Base-by-base conservation (phyloP, 2,329 filamentous ascomycete species). In the Pyrenochaeta sp. region DNA sequence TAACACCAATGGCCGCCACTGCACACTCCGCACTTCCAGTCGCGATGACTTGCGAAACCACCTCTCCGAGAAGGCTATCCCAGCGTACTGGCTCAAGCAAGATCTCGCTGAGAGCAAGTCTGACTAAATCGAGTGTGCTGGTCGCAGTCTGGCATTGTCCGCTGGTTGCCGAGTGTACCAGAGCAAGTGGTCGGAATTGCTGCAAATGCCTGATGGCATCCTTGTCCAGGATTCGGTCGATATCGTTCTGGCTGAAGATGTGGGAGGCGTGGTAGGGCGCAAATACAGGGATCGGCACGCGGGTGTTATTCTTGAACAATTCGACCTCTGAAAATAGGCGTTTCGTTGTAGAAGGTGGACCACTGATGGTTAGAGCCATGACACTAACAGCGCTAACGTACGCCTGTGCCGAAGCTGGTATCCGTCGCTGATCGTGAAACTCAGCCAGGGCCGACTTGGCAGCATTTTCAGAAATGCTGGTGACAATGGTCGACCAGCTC, bases 401-500 rank as follows among this genome's bases (percentile, higher is more conserved):
- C 3, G 81, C 79, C 51, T 73, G 77, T 14, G 64, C 65, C 30
- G 79, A 77, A 13, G 68, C 68, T 28, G 80, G 71, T 45, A 82
- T 78, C 26, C 72, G 73, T 61, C 81, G 77, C 31, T 77, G 68
- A 45, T 74, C 65, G 67, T 87, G 80, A 71, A 87, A 88, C n/a
- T 77, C 73, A 29, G 69, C 71, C 7, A 88, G 73, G 10, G 77
- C 74, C 28, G 70, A 71, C 56, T 74, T 77, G 4, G 80, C 80
- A 14, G 78, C 73, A 23, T 75, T 66, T 51, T 84, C 79, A 29
- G 73, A 77, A 29, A 79, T 72, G 30, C 77, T 79, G n/a, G 83
- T 76, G 39, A 88, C 77, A 51, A 88, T 81, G 44, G 81, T 83
- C 6, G 85, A 86, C 86, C 86, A 89, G 60, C 81, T 81, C 52